Percentiles rank a stretch among this genome's conserved stretches.
Conservation (phyloP, 192 early-diverging fungal species). For the Coemansia sp. region DNA sequence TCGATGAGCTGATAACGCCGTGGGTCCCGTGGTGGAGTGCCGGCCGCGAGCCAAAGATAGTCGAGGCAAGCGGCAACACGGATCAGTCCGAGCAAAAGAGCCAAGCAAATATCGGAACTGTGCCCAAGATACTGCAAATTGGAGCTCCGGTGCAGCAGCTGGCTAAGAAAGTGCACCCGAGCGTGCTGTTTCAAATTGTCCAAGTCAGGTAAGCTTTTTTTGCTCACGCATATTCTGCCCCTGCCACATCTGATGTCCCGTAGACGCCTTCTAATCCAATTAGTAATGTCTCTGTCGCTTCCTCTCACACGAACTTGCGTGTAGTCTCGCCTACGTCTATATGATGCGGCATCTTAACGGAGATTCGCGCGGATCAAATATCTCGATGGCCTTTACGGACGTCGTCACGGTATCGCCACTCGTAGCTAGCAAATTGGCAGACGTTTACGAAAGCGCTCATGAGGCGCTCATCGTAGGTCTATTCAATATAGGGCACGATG, state of each 20-base stretch:
- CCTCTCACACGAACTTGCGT: constrained; percentile 37
- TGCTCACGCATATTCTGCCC: not conserved
- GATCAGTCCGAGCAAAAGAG: not conserved
- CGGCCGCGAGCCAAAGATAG: not conserved
- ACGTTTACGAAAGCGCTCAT: constrained; percentile 31
- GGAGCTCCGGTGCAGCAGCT: constrained; percentile 34
- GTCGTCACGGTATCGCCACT: constrained; percentile 24
- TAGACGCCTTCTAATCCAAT: constrained; percentile 12
- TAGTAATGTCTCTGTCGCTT: constrained; percentile 11
- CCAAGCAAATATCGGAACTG: not conserved
- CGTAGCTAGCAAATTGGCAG: constrained; percentile 23
- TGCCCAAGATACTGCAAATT: constrained; percentile 19
- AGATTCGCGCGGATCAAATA: constrained; percentile 23
- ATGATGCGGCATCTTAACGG: constrained; percentile 53
- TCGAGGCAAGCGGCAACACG: constrained; percentile 3
- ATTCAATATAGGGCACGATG: constrained; percentile 20
- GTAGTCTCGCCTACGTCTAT: constrained; percentile 44
- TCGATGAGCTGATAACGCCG: constrained; percentile 15
- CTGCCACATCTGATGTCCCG: not conserved
- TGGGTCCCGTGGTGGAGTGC: constrained; percentile 51
- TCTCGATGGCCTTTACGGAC: constrained; percentile 14
- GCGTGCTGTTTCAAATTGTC: constrained; percentile 44
- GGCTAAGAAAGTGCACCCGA: constrained; percentile 43
- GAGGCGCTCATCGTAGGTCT: constrained; percentile 33
- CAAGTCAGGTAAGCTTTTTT: constrained; percentile 25